phyloP scores from a whole-genome alignment of 2,329 filamentous ascomycete genomes.

The Colletotrichum camelliae region DNA sequence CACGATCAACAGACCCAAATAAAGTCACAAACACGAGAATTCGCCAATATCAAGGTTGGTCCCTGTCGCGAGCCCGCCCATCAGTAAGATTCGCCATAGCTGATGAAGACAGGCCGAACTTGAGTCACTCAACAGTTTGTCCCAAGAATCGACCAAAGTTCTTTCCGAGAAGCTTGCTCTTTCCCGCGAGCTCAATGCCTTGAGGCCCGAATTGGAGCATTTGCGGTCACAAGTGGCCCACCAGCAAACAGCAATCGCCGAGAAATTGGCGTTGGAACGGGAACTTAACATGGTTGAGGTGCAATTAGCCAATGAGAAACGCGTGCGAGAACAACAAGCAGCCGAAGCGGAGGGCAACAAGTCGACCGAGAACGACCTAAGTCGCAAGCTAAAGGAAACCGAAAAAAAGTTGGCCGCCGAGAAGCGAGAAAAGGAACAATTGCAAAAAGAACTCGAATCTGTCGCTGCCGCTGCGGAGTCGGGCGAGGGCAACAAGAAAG shows the following conservation, averaged over 20 bases:
- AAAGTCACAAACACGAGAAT: conserved; percentile 53
- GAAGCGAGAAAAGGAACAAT: conserved; percentile 24
- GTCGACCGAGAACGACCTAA: conserved; percentile 39
- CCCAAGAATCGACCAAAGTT: conserved; percentile 73
- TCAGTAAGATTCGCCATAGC: not conserved
- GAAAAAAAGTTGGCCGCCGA: conserved; percentile 39
- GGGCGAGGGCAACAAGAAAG: conserved; percentile 57
- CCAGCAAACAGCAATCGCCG: conserved; percentile 73
- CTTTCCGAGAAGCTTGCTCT: conserved; percentile 64
- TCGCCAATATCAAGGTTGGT: conserved; percentile 52
- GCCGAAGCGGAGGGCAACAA: not conserved
- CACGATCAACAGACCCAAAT: conserved; percentile 52
- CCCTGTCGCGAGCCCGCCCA: too few relatives aligned
- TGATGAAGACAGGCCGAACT: conserved; percentile 66
- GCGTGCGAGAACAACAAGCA: conserved; percentile 24
- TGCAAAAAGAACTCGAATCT: conserved; percentile 46
- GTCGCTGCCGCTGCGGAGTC: conserved; percentile 64
- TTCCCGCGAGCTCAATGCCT: conserved; percentile 53
- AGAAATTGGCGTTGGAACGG: conserved; percentile 81
- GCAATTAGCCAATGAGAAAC: conserved; percentile 80
- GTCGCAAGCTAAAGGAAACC: conserved; percentile 37
- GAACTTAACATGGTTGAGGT: conserved; percentile 80
- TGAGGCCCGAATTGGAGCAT: conserved; percentile 63
- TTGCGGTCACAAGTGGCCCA: conserved; percentile 58
- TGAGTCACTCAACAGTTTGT: conserved; percentile 68